phyloP scores from a whole-genome alignment of 306 rosid genomes.

The Prunus dulcis region DNA sequence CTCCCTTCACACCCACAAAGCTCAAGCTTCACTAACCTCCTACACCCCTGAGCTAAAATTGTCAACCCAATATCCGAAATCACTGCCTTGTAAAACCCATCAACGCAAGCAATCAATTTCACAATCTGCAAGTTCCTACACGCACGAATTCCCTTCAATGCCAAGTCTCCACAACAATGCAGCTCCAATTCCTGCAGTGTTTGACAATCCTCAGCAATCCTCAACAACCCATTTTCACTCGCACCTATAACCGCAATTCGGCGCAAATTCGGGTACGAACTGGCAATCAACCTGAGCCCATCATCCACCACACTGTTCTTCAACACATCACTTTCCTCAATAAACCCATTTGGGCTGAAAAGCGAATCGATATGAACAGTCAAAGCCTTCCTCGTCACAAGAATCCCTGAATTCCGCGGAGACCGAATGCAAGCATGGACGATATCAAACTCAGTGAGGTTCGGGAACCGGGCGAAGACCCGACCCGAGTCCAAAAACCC shows the following conservation, averaged over 20 bases:
- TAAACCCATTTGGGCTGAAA: slow-evolving; percentile 40
- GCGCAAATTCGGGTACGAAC: slow-evolving; percentile 56
- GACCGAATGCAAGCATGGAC: slow-evolving; percentile 43
- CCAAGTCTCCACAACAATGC: slow-evolving; percentile 55
- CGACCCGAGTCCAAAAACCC: slow-evolving; percentile 85
- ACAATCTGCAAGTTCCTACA: slow-evolving; percentile 69
- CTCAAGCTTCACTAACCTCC: slow-evolving; percentile 79
- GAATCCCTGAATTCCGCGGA: slow-evolving; percentile 47
- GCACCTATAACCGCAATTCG: slow-evolving; percentile 57
- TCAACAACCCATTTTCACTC: slow-evolving; percentile 60
- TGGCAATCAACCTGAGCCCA: slow-evolving; percentile 51
- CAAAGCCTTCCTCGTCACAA: slow-evolving; percentile 45
- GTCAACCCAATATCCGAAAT: slow-evolving; percentile 82
- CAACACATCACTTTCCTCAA: slow-evolving; percentile 44
- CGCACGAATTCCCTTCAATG: slow-evolving; percentile 44
- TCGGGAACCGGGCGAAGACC: slow-evolving; percentile 65
- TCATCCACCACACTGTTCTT: slow-evolving; percentile 52
- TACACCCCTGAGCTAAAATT: slow-evolving; percentile 81
- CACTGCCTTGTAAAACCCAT: slow-evolving; percentile 48
- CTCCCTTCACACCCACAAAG: slow-evolving; percentile 87
- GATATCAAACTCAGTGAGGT: slow-evolving; percentile 63
- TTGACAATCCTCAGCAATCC: slow-evolving; percentile 67
- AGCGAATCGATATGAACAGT: slow-evolving; percentile 52
- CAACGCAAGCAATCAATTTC: slow-evolving; percentile 48
- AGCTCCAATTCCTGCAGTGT: slow-evolving; percentile 80